These are phyloP conservation scores for Parachlorella kessleri DNA, from an alignment of 139 green algal genomes.

Conservation along the genomic window DNA sequence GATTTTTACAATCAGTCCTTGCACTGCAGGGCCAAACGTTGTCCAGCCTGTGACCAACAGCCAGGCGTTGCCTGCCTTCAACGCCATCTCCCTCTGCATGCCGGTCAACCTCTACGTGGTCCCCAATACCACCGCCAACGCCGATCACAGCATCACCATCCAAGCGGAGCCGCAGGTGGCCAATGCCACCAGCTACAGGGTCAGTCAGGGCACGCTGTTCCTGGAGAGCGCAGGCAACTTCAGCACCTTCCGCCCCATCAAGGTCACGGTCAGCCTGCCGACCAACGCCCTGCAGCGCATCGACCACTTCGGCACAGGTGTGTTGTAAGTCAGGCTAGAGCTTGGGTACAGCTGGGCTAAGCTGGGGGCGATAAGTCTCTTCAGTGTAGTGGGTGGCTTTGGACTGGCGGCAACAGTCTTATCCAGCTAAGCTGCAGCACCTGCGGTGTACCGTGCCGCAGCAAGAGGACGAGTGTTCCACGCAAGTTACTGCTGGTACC, in stretches of 20 bases:
- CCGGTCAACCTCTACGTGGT: constrained; percentile 23
- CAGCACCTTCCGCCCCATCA: constrained; percentile 20
- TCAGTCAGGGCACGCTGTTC: constrained; percentile 3
- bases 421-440: no score
- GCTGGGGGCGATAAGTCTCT: not conserved
- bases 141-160: not conserved
- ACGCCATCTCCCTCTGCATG: constrained; percentile 5
- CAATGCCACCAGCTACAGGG: not conserved
- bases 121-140: constrained; percentile 7
- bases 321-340: not conserved
- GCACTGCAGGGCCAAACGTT: no score
- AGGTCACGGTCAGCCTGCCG: constrained; percentile 28
- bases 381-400: no score
- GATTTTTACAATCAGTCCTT: no score
- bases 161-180: not conserved
- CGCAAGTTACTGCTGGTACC: no score
- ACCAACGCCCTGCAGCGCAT: constrained; percentile 8
- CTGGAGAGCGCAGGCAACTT: constrained; percentile 5
- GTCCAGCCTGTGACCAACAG: no score
- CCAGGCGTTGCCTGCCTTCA: constrained; percentile 5
- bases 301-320: constrained; percentile 24
- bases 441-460: not conserved
- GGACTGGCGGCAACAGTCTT: no score
- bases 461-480: no score
- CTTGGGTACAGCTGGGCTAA: not conserved